Conservation (phyloP, 164 flowering plant genomes). For the Umbellularia californica region DNA sequence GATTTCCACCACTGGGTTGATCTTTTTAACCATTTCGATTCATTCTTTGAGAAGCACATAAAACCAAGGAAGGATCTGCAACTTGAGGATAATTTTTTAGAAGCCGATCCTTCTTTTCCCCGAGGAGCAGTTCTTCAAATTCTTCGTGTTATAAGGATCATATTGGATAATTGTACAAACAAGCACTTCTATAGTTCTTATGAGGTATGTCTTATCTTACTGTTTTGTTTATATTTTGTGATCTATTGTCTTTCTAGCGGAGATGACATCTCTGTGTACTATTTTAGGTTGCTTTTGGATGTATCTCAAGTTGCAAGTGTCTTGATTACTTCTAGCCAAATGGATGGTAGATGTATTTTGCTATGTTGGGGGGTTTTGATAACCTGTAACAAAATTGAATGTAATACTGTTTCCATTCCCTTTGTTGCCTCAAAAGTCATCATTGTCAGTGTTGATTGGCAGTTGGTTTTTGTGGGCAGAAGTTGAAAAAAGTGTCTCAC, state of each 20-base stretch:
- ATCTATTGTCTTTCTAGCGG: neutral
- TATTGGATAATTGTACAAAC: conserved; percentile 88
- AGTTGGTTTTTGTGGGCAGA: too few species aligned
- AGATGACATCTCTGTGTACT: neutral
- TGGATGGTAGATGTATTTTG: too few species aligned
- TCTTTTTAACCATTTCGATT: conserved; percentile 88
- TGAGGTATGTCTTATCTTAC: conserved; percentile 44
- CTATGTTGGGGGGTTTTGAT: too few species aligned
- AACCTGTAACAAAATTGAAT: too few species aligned
- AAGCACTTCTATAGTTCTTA: conserved; percentile 83
- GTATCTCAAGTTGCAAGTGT: too few species aligned
- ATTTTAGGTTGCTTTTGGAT: too few species aligned
- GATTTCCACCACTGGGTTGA: conserved; percentile 98
- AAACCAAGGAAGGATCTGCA: conserved; percentile 83
- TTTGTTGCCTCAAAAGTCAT: too few species aligned
- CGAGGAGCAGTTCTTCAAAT: conserved; percentile 81
- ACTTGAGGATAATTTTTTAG: conserved; percentile 65
- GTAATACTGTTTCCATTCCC: too few species aligned
- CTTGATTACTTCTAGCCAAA: too few species aligned
- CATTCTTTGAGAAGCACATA: conserved; percentile 79
- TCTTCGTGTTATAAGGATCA: conserved; percentile 75
- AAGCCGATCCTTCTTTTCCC: conserved; percentile 80
- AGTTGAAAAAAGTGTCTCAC: neutral
- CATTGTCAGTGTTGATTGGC: too few species aligned
- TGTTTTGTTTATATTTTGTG: too few species aligned